These are phyloP conservation scores for Pseudogymnoascus sp. DNA, from an alignment of 2,329 filamentous ascomycete genomes.

Conservation along the genomic window DNA sequence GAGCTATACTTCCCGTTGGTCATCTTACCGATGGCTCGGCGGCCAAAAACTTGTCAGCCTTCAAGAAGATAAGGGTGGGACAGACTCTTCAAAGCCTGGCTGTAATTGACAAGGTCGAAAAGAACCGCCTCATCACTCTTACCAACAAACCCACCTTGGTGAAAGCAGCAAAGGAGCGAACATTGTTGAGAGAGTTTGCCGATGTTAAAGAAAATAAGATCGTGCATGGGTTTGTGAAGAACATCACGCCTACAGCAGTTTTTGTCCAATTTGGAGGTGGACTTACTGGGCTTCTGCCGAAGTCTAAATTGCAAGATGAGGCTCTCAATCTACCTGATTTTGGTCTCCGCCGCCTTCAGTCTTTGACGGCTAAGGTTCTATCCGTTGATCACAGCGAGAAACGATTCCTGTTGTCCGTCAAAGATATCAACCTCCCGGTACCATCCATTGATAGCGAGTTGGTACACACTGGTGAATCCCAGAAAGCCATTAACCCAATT, in stretches of 20 bases:
- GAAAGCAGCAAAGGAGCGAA: conserved; percentile 62
- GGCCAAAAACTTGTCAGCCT: conserved; percentile 65
- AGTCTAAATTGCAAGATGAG: conserved; percentile 66
- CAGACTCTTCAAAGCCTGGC: conserved; percentile 76
- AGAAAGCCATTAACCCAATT: conserved; percentile 49
- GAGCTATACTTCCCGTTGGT: conserved; percentile 65
- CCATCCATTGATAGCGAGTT: conserved; percentile 20
- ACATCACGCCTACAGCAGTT: conserved; percentile 70
- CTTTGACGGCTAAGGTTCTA: conserved; percentile 62
- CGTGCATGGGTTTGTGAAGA: conserved; percentile 73
- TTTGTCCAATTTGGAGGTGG: conserved; percentile 84
- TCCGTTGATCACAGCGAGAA: conserved; percentile 62
- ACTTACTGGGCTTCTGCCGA: conserved; percentile 71
- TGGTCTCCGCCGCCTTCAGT: conserved; percentile 69
- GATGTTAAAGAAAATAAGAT: conserved; percentile 61
- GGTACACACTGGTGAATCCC: conserved; percentile 27
- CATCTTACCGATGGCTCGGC: conserved; percentile 80
- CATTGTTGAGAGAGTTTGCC: conserved; percentile 62
- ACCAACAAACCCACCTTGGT: conserved; percentile 79
- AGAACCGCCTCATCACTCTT: conserved; percentile 65
- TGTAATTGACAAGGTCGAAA: conserved; percentile 76
- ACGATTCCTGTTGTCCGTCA: conserved; percentile 59
- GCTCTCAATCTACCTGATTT: conserved; percentile 62
- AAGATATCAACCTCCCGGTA: conserved; percentile 33
- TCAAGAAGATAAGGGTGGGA: conserved; percentile 77